phyloP scores from a whole-genome alignment of 192 early-diverging fungal genomes.

The Allomyces arbusculus region DNA sequence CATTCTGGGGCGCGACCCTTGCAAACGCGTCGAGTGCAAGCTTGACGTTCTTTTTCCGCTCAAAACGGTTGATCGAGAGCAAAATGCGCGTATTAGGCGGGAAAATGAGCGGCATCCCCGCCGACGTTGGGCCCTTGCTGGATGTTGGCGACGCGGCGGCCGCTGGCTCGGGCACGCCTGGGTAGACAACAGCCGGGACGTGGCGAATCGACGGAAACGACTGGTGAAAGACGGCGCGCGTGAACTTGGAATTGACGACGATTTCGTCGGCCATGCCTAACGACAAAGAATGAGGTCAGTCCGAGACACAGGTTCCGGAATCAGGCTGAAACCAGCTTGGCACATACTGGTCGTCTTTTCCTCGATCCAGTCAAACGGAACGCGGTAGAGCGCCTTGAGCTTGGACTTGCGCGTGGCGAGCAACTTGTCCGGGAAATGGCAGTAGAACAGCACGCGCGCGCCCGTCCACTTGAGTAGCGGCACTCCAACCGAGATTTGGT shows the following conservation, averaged over 20 bases:
- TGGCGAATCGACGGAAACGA: conserved; percentile 46
- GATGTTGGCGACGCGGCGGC: not conserved
- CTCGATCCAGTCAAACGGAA: conserved; percentile 66
- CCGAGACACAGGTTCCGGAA: not conserved
- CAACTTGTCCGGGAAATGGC: conserved; percentile 86
- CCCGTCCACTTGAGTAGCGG: conserved; percentile 50
- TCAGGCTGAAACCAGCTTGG: not conserved
- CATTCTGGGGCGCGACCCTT: conserved; percentile 10
- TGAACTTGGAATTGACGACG: conserved; percentile 87
- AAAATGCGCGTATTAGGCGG: conserved; percentile 7
- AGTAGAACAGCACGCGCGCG: conserved; percentile 75
- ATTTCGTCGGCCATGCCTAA: conserved; percentile 66
- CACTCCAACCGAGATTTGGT: conserved; percentile 68
- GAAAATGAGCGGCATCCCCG: not conserved
- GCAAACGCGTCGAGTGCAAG: conserved; percentile 63
- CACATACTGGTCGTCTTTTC: conserved; percentile 55
- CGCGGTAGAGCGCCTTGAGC: conserved; percentile 49
- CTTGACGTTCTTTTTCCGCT: conserved; percentile 74
- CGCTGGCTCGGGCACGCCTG: conserved; percentile 33
- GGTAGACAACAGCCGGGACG: conserved; percentile 55
- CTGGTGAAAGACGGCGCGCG: conserved; percentile 41
- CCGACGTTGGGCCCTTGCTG: not conserved
- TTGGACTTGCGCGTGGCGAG: conserved; percentile 29
- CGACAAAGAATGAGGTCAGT: not conserved
- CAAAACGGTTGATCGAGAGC: conserved; percentile 90